These are phyloP conservation scores for Saccharomyces hybrid DNA, from an alignment of 1,139 yeast genomes.

Conservation along the genomic window DNA sequence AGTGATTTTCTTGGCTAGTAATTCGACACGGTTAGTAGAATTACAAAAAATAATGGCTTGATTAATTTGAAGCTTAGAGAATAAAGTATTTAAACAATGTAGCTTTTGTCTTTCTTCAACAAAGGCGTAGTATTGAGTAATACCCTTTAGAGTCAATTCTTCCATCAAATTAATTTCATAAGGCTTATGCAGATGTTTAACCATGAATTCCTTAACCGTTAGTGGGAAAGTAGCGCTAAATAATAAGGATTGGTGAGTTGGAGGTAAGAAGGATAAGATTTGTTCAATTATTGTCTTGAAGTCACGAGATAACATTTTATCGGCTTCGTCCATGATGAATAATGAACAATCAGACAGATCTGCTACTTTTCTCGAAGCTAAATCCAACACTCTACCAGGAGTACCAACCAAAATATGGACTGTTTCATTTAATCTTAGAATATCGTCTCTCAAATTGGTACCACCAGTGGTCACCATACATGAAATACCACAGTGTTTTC, in stretches of 20 bases:
- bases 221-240: slow-evolving; percentile 96
- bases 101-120: slow-evolving; percentile 95
- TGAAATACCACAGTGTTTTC: slow-evolving; percentile 85
- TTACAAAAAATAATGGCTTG: slow-evolving; percentile 96
- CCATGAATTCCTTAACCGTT: slow-evolving; percentile 89
- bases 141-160: slow-evolving; percentile 91
- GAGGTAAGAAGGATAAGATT: slow-evolving; percentile 74
- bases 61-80: slow-evolving; percentile 88
- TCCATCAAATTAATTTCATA: slow-evolving; percentile 97
- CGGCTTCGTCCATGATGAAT: slow-evolving; percentile 98
- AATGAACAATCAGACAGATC: slow-evolving; percentile 82
- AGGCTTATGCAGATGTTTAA: slow-evolving; percentile 81
- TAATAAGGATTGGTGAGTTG: slow-evolving; percentile 72
- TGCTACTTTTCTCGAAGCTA: slow-evolving; percentile 82
- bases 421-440: slow-evolving; percentile 83
- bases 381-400: slow-evolving; percentile 93
- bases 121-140: slow-evolving; percentile 94
- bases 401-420: slow-evolving; percentile 91
- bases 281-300: slow-evolving; percentile 85
- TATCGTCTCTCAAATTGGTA: slow-evolving; percentile 88
- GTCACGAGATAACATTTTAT: slow-evolving; percentile 88
- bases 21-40: slow-evolving; percentile 92
- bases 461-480: slow-evolving; percentile 99
- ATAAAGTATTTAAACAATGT: slow-evolving; percentile 90
- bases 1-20: slow-evolving; percentile 90